Percentiles rank a stretch among this genome's conserved stretches.
phyloP scores from a whole-genome alignment of 2,329 filamentous ascomycete species.

The Ophiocordyceps camponoti-saundersi region DNA sequence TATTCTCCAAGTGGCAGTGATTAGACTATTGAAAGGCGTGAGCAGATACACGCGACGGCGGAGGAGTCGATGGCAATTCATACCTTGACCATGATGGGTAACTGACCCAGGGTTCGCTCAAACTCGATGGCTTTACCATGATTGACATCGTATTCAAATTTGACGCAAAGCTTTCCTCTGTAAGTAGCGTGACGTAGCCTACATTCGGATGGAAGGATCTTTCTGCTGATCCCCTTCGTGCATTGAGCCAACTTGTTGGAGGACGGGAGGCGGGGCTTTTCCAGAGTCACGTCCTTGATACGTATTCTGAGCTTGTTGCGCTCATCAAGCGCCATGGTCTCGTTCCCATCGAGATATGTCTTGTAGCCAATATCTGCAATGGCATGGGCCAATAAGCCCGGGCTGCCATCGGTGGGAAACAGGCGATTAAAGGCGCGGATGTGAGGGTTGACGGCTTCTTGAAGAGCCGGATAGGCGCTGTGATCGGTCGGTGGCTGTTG shows the following conservation, averaged over 20 bases:
- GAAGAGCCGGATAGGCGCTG: constrained; percentile 74
- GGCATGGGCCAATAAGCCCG: constrained; percentile 47
- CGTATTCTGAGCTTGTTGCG: constrained; percentile 65
- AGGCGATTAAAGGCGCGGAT: constrained; percentile 91
- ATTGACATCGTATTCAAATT: constrained; percentile 76
- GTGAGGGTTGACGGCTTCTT: constrained; percentile 76
- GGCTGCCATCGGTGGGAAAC: constrained; percentile 51
- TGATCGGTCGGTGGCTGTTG: constrained; percentile 73
- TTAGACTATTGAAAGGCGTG: constrained; percentile 44
- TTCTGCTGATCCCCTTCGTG: too few species aligned
- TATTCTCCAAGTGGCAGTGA: constrained; percentile 74
- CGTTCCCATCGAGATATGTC: constrained; percentile 69
- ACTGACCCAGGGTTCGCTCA: constrained; percentile 67
- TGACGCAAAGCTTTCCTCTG: constrained; percentile 67
- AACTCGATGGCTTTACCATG: constrained; percentile 71
- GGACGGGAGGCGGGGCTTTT: constrained; percentile 63
- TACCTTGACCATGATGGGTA: constrained; percentile 89
- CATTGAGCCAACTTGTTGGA: constrained; percentile 73
- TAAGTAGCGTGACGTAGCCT: constrained; percentile 88
- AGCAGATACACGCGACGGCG: background rate
- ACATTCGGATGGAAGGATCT: constrained; percentile 83
- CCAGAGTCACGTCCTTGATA: constrained; percentile 66
- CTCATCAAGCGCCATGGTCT: constrained; percentile 35
- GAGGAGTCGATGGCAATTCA: background rate
- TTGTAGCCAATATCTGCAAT: constrained; percentile 83